Conservation (phyloP, 2,329 filamentous ascomycete genomes). For the Venturia effusa region DNA sequence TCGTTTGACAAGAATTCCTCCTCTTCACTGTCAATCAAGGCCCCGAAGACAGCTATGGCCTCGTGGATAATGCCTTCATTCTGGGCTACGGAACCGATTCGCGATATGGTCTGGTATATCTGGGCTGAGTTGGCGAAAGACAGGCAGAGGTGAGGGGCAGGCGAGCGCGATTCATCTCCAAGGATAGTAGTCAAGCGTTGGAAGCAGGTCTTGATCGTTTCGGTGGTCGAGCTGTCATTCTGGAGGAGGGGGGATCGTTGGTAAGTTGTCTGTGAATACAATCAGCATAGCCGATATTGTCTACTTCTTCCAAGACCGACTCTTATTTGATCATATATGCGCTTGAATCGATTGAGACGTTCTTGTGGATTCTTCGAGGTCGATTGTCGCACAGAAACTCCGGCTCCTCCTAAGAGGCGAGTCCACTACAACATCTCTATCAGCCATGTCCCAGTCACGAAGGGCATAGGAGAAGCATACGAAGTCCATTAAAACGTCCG, state of each 20-base stretch:
- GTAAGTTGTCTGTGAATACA: constrained; percentile 43
- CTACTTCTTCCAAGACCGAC: constrained; percentile 23
- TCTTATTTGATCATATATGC: constrained; percentile 48
- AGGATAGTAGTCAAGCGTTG: constrained; percentile 56
- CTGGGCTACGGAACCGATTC: constrained; percentile 75
- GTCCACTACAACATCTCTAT: constrained; percentile 38
- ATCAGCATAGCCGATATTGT: constrained; percentile 6
- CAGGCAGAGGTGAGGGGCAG: constrained; percentile 84
- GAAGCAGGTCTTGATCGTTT: constrained; percentile 41
- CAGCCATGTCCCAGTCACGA: not conserved
- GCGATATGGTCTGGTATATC: constrained; percentile 79
- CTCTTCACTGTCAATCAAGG: constrained; percentile 80
- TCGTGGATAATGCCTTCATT: constrained; percentile 80
- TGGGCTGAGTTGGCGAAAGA: constrained; percentile 76
- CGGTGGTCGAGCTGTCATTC: constrained; percentile 40
- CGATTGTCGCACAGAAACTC: constrained; percentile 1
- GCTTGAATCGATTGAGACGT: constrained; percentile 50
- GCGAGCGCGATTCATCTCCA: constrained; percentile 78
- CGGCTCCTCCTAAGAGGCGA: constrained; percentile 17
- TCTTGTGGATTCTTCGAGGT: constrained; percentile 43
- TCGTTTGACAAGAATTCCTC: constrained; percentile 86
- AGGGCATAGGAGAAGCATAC: constrained; percentile 3
- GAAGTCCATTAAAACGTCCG: constrained; percentile 11
- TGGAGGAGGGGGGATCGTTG: constrained; percentile 42
- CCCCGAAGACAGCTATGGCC: constrained; percentile 77